Base-by-base conservation (phyloP, 2,329 filamentous ascomycete genomes). In the Sporothrix luriei region DNA sequence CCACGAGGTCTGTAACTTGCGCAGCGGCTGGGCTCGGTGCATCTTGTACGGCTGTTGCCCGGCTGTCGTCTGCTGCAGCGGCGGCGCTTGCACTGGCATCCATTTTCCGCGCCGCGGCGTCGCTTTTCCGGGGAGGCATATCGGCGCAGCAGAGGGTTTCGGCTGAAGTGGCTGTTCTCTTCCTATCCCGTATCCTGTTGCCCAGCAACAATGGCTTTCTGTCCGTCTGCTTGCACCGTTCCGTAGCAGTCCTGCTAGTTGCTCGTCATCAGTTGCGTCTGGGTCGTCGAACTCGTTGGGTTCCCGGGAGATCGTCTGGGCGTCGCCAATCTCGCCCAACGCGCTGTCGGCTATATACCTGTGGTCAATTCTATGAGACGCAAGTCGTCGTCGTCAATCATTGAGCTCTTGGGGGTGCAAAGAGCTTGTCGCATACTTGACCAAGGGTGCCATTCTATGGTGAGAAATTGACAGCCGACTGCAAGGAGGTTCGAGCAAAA, bases 81-180 rank as follows among this genome's bases (percentile, higher is more conserved):
- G 59, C 51, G 21, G 73, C 55, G 2, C 72, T 29, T 11, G 75
- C 68, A 5, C 68, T 80, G 80, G 80, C 80, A 73, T 84, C 82
- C 79, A 80, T 82, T 72, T 78, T 80, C 72, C 80, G 80, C 54
- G 76, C 69, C 38, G 78, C 75, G 11, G 40, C 61, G 73, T 86
- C 85, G 72, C 82, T 84, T 77, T 88, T 89, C 68, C 84, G 82
- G 33, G 85, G 81, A 62, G 86, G 84, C 86, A 88, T 88, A 68
- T 74, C 9, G 3, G 13, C 21, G 13, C 13, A 6, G n/a, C 1
- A 2, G n/a, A 19, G 4, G 6, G 11, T 13, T 19, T 7, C 6
- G 13, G 57, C 19, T 19, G 38, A 9, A 10, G 14, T 29, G 21
- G 43, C 21, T 14, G 51, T 5, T 33, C 43, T 21, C 43, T 24